These are phyloP conservation scores for Yarrowia sp. DNA, from an alignment of 805 yeast genomes.

Conservation along the genomic window DNA sequence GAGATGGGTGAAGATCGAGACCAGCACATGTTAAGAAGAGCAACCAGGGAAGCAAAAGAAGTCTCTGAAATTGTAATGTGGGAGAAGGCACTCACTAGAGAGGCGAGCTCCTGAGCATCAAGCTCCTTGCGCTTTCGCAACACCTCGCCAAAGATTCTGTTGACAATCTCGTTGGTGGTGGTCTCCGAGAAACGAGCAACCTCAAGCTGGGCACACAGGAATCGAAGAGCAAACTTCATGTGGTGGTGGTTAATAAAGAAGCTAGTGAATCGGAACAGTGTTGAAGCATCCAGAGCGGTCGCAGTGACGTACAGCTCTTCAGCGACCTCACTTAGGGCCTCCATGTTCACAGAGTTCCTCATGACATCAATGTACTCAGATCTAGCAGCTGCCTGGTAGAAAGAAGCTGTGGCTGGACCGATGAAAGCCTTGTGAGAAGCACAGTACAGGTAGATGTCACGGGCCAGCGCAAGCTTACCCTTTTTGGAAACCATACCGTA, in stretches of 20 bases:
- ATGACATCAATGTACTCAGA: not conserved
- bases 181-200: not conserved
- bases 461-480: not conserved
- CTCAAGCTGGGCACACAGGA: conserved; percentile 1
- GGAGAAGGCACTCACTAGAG: not conserved
- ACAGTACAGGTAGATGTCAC: not conserved
- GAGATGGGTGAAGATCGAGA: not conserved
- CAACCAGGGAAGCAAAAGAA: not conserved
- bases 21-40: not conserved
- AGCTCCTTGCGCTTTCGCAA: not conserved
- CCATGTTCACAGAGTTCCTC: not conserved
- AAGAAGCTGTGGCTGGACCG: not conserved
- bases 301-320: conserved; percentile 17
- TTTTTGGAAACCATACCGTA: not conserved
- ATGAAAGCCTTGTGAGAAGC: not conserved
- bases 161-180: not conserved
- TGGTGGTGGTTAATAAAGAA: not conserved
- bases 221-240: conserved; percentile 13
- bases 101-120: conserved; percentile 13
- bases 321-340: conserved; percentile 7
- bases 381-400: not conserved
- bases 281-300: not conserved
- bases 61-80: not conserved
- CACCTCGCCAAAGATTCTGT: too few relatives aligned
- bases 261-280: not conserved